Conservation (phyloP, 2,329 filamentous ascomycete species). For the Sclerotinia nivalis region DNA sequence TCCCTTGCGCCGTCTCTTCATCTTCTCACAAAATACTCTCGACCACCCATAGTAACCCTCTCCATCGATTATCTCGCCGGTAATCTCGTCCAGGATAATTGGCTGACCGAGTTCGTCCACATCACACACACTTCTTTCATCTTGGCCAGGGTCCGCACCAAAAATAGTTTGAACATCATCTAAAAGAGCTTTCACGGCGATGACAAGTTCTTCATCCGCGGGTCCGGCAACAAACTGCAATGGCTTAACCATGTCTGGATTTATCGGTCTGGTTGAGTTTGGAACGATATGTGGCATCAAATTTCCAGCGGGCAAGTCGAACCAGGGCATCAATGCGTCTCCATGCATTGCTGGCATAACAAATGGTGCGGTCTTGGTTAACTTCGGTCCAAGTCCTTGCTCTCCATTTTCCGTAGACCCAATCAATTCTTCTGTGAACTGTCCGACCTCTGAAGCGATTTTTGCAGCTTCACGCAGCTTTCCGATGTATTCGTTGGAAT, state of each 20-base stretch:
- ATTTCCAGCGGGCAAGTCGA: conserved; percentile 79
- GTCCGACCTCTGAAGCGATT: conserved; percentile 42
- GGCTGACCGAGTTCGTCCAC: conserved; percentile 75
- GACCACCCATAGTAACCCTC: conserved; percentile 92
- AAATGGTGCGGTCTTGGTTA: conserved; percentile 62
- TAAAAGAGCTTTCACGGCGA: conserved; percentile 70
- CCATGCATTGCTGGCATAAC: conserved; percentile 76
- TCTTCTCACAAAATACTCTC: conserved; percentile 74
- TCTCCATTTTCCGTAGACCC: conserved; percentile 24
- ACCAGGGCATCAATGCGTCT: conserved; percentile 70
- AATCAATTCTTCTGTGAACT: conserved; percentile 35
- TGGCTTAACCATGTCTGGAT: conserved; percentile 68
- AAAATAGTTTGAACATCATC: conserved; percentile 70
- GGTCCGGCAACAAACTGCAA: conserved; percentile 69
- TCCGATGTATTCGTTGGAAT: conserved; percentile 53
- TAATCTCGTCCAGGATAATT: conserved; percentile 64
- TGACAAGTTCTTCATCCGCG: conserved; percentile 64
- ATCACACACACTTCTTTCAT: conserved; percentile 56
- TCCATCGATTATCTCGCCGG: conserved; percentile 59
- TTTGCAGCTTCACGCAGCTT: conserved; percentile 61
- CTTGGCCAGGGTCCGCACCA: conserved; percentile 50
- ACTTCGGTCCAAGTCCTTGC: conserved; percentile 49
- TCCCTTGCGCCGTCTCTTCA: conserved; percentile 59
- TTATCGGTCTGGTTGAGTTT: conserved; percentile 73
- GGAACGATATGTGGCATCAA: conserved; percentile 77